These are phyloP conservation scores for Suillus tomentosus DNA, from an alignment of 768 basidiomycete species.

Conservation along the genomic window DNA sequence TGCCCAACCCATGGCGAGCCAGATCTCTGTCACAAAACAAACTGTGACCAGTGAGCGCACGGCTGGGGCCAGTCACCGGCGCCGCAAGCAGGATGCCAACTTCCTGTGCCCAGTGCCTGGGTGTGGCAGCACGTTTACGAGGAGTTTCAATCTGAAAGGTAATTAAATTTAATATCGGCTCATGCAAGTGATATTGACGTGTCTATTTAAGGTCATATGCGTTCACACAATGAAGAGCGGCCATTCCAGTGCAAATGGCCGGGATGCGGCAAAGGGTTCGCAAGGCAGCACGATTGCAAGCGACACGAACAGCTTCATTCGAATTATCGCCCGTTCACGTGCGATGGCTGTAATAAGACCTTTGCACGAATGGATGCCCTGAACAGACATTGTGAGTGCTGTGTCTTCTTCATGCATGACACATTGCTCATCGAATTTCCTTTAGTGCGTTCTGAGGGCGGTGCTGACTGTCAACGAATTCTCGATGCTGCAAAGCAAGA, in stretches of 20 bases:
- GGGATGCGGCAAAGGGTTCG: constrained; percentile 93
- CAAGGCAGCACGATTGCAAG: constrained; percentile 94
- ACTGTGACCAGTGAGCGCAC: constrained; percentile 93
- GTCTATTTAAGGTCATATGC: constrained; percentile 70
- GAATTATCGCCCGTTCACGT: constrained; percentile 89
- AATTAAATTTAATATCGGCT: constrained; percentile 22
- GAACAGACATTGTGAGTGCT: constrained; percentile 82
- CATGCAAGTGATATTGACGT: constrained; percentile 14
- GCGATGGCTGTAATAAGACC: constrained; percentile 89
- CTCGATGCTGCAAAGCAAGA: constrained; percentile 37
- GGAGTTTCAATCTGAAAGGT: constrained; percentile 94
- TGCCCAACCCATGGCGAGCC: constrained; percentile 4
- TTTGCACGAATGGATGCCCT: constrained; percentile 96
- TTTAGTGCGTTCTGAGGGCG: constrained; percentile 78
- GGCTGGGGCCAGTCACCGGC: constrained; percentile 79
- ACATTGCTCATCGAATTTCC: constrained; percentile 6
- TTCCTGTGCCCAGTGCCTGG: constrained; percentile 83
- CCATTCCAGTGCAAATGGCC: constrained; percentile 96
- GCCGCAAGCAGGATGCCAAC: constrained; percentile 86
- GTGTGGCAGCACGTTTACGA: constrained; percentile 86
- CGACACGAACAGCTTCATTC: constrained; percentile 94
- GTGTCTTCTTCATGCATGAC: background rate
- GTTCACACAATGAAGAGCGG: constrained; percentile 92
- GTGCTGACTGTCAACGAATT: constrained; percentile 65
- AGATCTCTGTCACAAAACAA: constrained; percentile 54